Evolutionary conservation across 2,329 filamentous ascomycete species (phyloP).

Genomic region (Cordyceps tenuipes): DNA sequence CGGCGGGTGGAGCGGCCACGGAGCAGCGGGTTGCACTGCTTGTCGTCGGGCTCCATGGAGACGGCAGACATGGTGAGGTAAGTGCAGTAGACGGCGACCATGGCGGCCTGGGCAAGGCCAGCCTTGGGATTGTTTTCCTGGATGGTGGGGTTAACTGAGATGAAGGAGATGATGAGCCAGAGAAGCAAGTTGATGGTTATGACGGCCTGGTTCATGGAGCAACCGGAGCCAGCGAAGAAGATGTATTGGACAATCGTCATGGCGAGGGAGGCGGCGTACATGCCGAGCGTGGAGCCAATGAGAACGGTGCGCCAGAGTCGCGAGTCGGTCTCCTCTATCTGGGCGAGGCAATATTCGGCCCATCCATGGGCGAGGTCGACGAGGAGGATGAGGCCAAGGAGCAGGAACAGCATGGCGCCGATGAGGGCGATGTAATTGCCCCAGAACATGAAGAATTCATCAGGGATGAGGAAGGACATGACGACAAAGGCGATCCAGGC

Average conservation of each 20-base stretch:
- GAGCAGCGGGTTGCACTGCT: slow-evolving; percentile 86
- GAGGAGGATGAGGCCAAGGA: slow-evolving; percentile 83
- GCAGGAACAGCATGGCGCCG: slow-evolving; percentile 85
- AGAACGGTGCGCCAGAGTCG: slow-evolving; percentile 75
- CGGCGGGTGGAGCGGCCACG: slow-evolving; percentile 79
- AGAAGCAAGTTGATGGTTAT: slow-evolving; percentile 90
- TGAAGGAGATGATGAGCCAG: slow-evolving; percentile 67
- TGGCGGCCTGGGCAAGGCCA: slow-evolving; percentile 91
- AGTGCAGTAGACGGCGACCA: slow-evolving; percentile 96
- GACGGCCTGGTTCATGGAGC: slow-evolving; percentile 92
- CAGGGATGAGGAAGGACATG: slow-evolving; percentile 89
- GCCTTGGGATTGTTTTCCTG: slow-evolving; percentile 91
- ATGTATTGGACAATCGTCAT: slow-evolving; percentile 98
- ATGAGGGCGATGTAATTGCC: slow-evolving; percentile 87
- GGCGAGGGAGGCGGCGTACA: slow-evolving; percentile 83
- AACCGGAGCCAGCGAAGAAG: slow-evolving; percentile 77
- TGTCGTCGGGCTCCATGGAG: slow-evolving; percentile 94
- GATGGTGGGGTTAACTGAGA: slow-evolving; percentile 83
- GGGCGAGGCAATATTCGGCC: slow-evolving; percentile 90
- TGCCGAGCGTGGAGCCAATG: slow-evolving; percentile 84
- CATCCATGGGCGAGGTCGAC: slow-evolving; percentile 94
- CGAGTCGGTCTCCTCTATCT: slow-evolving; percentile 87
- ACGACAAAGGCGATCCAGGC: slow-evolving; percentile 83
- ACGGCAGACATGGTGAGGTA: slow-evolving; percentile 98
- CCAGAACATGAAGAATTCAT: slow-evolving; percentile 90